These are phyloP conservation scores for Cucurbita pepo DNA, from an alignment of 306 rosid genomes.

Conservation along the genomic window DNA sequence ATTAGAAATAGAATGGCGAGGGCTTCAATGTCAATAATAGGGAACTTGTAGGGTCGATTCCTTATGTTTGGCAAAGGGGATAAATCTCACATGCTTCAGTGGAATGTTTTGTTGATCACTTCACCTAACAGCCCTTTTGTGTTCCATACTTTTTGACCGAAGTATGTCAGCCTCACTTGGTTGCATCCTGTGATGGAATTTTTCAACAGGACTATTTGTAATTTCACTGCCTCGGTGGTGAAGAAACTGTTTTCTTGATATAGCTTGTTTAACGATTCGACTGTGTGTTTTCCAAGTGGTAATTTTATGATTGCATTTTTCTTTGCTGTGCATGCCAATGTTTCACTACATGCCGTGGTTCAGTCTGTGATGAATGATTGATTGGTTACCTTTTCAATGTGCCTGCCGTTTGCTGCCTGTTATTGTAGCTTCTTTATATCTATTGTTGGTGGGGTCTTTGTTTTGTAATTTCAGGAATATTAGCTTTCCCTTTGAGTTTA, in stretches of 20 bases:
- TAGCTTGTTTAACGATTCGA: not conserved
- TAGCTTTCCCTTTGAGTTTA: not conserved
- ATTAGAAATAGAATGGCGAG: conserved; percentile 6
- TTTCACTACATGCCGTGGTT: not conserved
- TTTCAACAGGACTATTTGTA: not conserved
- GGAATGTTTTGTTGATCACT: conserved; percentile 11
- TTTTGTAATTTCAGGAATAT: not conserved
- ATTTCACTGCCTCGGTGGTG: not conserved
- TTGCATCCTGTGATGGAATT: not conserved
- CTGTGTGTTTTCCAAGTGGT: not conserved
- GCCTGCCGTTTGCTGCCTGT: not conserved
- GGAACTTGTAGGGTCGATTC: conserved; percentile 21
- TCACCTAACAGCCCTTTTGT: conserved; percentile 13
- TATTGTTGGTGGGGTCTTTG: not conserved
- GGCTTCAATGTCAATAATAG: conserved; percentile 3
- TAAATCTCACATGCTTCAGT: conserved; percentile 17
- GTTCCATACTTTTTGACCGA: conserved; percentile 6
- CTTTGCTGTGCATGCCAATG: not conserved
- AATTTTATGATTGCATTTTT: not conserved
- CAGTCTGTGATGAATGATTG: not conserved
- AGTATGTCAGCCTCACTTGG: not conserved
- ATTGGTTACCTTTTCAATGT: not conserved
- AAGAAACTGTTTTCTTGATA: not conserved
- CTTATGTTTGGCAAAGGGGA: conserved; percentile 15
- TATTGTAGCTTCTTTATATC: not conserved